These are phyloP conservation scores for Trichoderma brevicompactum DNA, from an alignment of 2,329 filamentous ascomycete genomes.

Conservation along the genomic window DNA sequence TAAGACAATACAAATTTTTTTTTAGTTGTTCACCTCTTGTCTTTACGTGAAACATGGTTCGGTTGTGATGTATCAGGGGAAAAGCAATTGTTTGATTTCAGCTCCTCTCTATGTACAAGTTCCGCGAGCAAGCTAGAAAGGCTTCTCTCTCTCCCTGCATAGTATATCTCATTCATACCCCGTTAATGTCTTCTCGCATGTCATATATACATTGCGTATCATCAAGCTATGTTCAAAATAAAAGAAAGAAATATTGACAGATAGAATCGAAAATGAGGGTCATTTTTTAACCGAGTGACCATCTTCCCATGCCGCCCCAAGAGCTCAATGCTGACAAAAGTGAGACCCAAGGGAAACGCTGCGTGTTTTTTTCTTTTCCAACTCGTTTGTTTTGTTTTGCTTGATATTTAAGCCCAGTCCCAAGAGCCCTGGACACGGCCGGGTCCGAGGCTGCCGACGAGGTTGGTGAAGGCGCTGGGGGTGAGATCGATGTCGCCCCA, in stretches of 20 bases:
- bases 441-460: slow-evolving; percentile 43
- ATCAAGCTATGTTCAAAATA: not conserved
- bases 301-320: no score
- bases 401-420: slow-evolving; percentile 34
- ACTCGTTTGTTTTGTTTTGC: no score
- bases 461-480: slow-evolving; percentile 35
- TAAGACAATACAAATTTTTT: not conserved
- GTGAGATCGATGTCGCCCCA: slow-evolving; percentile 43
- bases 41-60: not conserved
- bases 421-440: slow-evolving; percentile 35
- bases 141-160: not conserved
- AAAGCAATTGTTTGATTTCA: not conserved
- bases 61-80: not conserved
- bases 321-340: no score
- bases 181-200: no score
- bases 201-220: no score
- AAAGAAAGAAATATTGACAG: not conserved
- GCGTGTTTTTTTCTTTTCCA: no score
- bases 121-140: no score
- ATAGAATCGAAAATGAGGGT: not conserved
- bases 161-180: no score
- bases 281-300: no score
- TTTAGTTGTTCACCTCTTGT: not conserved
- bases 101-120: no score
- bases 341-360: no score